phyloP scores from a whole-genome alignment of 2,329 filamentous ascomycete species.

The Sporothrix humicola region DNA sequence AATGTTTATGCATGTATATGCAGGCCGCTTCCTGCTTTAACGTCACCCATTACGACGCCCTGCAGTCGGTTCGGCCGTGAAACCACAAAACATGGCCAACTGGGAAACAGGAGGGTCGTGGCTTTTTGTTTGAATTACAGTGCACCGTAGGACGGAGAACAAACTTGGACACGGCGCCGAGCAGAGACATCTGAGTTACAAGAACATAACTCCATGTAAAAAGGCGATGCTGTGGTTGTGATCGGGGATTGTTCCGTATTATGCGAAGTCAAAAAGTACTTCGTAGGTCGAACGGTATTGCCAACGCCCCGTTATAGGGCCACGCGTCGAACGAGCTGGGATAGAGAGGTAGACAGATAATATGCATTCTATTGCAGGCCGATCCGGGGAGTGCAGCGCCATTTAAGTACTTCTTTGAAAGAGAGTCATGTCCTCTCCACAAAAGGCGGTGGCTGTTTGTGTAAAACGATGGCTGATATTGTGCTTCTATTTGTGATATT shows the following conservation, averaged over 20 bases:
- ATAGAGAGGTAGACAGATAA: too few relatives aligned
- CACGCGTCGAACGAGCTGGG: background rate
- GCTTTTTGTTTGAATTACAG: background rate
- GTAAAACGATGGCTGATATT: background rate
- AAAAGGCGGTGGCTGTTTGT: background rate
- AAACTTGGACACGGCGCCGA: background rate
- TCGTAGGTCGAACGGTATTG: background rate
- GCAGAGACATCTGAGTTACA: too few relatives aligned
- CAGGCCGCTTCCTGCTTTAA: background rate
- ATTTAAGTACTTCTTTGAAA: too few relatives aligned
- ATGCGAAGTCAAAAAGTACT: background rate
- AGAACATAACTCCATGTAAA: background rate
- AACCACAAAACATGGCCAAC: background rate
- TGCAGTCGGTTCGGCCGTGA: conserved; percentile 22
- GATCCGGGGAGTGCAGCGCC: background rate
- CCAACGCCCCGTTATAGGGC: background rate
- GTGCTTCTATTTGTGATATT: background rate
- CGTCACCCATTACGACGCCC: conserved; percentile 12
- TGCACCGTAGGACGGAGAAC: background rate
- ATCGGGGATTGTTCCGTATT: background rate
- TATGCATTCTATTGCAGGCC: background rate
- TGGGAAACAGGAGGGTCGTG: background rate
- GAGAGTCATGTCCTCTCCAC: background rate
- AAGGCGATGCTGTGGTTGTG: background rate
- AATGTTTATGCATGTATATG: background rate